phyloP scores from a whole-genome alignment of 495 filamentous ascomycete species.

The Rhypophila decipiens region DNA sequence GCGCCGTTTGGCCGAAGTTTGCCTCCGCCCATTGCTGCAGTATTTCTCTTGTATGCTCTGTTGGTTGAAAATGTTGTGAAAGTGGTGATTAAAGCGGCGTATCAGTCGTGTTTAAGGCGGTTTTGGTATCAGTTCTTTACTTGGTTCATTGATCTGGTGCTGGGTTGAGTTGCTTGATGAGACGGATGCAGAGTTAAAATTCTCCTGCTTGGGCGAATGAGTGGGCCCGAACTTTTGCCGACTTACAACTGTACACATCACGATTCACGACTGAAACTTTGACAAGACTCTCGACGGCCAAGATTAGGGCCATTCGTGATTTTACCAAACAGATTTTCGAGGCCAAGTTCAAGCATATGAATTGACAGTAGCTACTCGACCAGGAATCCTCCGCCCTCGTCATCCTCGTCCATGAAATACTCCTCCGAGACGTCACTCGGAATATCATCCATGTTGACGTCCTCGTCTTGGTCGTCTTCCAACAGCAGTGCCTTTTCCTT shows the following conservation, averaged over 20 bases:
- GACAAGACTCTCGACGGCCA: not conserved
- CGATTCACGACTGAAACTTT: not conserved
- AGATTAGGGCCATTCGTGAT: not conserved
- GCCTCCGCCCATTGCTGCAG: no score
- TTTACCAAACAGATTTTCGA: no score
- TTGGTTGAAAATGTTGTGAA: no score
- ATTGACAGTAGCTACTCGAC: constrained; percentile 20
- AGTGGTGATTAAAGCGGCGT: no score
- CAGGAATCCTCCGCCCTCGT: constrained; percentile 31
- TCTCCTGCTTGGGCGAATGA: not conserved
- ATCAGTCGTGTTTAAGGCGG: no score
- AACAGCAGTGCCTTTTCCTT: constrained; percentile 15
- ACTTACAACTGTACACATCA: not conserved
- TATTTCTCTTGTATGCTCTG: no score
- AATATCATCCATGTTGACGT: constrained; percentile 13
- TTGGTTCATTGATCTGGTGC: not conserved
- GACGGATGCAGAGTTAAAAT: not conserved
- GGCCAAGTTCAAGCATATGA: no score
- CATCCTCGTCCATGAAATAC: constrained; percentile 22
- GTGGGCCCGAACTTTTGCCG: constrained; percentile 1
- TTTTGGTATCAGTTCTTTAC: no score
- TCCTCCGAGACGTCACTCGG: constrained; percentile 21
- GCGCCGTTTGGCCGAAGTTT: no score
- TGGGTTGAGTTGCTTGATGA: not conserved
- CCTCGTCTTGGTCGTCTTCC: constrained; percentile 11